Evolutionary conservation across 1,139 yeast genomes (phyloP).

Genomic region (Blastobotrys niveus): DNA sequence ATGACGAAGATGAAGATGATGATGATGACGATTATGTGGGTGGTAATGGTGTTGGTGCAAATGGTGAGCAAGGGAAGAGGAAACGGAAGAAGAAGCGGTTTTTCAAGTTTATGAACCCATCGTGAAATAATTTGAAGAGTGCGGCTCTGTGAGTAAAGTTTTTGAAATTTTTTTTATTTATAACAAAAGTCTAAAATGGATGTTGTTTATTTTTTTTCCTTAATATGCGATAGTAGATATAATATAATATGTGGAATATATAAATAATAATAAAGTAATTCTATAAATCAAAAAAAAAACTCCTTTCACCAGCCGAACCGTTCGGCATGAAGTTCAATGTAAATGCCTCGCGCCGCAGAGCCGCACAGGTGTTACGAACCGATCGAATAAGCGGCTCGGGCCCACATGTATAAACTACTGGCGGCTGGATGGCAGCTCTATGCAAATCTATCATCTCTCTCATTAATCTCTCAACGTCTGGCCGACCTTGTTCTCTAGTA

Average conservation of each 20-base stretch:
- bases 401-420: constrained; percentile 23
- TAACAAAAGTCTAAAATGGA: no score
- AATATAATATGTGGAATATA: no score
- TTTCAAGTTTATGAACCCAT: constrained; percentile 8
- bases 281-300: background rate
- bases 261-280: background rate
- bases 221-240: no score
- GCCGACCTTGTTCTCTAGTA: constrained; percentile 18
- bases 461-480: constrained; percentile 20
- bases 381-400: constrained; percentile 26
- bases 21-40: background rate
- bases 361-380: constrained; percentile 25
- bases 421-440: background rate
- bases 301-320: constrained; percentile 27
- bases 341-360: constrained; percentile 19
- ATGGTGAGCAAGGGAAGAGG: background rate
- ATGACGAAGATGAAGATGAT: background rate
- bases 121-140: no score
- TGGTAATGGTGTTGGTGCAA: background rate
- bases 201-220: no score
- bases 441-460: constrained; percentile 6
- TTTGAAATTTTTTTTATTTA: no score
- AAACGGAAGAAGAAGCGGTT: constrained; percentile 10
- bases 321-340: constrained; percentile 24
- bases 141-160: no score